phyloP scores from a whole-genome alignment of 768 basidiomycete species.

The Pleurotus citrinopileatus region DNA sequence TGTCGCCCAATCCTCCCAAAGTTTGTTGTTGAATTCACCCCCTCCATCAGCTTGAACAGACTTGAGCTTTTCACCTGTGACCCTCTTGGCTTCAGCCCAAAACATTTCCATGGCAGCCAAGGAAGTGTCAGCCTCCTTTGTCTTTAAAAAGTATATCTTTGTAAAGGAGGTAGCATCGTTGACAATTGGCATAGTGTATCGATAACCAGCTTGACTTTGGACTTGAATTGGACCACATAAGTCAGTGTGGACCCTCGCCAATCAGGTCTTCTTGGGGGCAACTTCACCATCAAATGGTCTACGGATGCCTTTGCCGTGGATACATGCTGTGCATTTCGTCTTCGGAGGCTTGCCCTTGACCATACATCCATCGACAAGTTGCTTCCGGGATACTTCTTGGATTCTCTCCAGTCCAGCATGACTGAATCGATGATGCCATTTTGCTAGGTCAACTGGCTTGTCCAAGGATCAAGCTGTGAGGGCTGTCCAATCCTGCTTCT shows the following conservation, averaged over 20 bases:
- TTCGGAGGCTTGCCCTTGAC: not conserved
- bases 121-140: constrained; percentile 19
- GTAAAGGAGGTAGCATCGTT: constrained; percentile 18
- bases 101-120: constrained; percentile 16
- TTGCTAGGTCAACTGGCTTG: not conserved
- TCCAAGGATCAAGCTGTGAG: not conserved
- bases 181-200: constrained; percentile 22
- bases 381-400: not conserved
- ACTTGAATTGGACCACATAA: not conserved
- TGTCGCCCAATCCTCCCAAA: constrained; percentile 16
- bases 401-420: not conserved
- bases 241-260: not conserved
- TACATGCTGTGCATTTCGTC: not conserved
- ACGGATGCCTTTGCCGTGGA: not conserved
- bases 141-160: constrained; percentile 17
- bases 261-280: not conserved
- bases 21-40: constrained; percentile 22
- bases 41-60: constrained; percentile 21
- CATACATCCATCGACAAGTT: not conserved
- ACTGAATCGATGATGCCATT: not conserved
- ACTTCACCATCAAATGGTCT: not conserved
- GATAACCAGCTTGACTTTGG: not conserved
- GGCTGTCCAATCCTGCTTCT: not conserved
- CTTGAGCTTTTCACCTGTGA: constrained; percentile 14
- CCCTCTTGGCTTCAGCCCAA: constrained; percentile 13